Conservation (phyloP, 345 rosid genomes). For the Corymbia maculata region DNA sequence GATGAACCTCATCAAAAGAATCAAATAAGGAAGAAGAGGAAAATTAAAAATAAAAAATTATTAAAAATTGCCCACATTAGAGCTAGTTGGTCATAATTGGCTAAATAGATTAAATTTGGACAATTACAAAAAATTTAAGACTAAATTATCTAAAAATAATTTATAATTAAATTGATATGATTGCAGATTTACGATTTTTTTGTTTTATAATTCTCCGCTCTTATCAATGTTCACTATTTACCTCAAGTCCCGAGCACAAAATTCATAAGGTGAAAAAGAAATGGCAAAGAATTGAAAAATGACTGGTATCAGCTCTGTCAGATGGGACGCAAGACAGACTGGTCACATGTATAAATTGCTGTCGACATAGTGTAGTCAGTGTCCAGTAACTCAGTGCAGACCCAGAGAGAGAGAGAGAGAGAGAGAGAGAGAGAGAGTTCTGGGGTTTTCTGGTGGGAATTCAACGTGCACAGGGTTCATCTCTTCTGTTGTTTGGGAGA, state of each 20-base stretch:
- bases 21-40: too few relatives aligned
- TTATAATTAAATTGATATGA: too few relatives aligned
- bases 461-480: neutral
- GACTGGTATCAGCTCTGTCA: neutral
- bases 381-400: neutral
- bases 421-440: fast-evolving
- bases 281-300: neutral
- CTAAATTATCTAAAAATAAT: too few relatives aligned
- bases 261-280: neutral
- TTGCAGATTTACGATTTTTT: too few relatives aligned
- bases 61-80: too few relatives aligned
- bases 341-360: neutral
- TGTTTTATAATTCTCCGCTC: too few relatives aligned
- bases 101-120: too few relatives aligned
- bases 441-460: neutral
- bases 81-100: too few relatives aligned
- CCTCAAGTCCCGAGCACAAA: neutral
- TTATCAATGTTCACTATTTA: neutral
- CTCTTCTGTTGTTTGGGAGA: neutral
- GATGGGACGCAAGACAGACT: neutral
- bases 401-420: neutral
- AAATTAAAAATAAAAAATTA: too few relatives aligned
- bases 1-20: too few relatives aligned
- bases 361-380: neutral
- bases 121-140: too few relatives aligned